phyloP scores from a whole-genome alignment of 2,329 filamentous ascomycete genomes.

The Hypoxylon sp. region DNA sequence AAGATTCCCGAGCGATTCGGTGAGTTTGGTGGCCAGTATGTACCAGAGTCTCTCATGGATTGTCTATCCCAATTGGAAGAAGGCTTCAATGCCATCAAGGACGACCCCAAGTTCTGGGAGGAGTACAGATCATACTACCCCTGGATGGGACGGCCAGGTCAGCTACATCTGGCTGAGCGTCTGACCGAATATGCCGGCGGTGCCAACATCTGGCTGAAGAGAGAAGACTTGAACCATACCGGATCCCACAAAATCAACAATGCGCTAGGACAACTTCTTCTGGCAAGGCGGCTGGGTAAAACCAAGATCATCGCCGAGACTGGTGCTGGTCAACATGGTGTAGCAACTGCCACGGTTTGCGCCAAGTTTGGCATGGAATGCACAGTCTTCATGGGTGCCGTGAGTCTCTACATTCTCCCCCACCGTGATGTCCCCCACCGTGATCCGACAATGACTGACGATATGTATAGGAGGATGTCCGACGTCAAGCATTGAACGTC shows the following conservation, averaged over 20 bases:
- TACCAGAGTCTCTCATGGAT: constrained; percentile 98
- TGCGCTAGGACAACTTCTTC: constrained; percentile 90
- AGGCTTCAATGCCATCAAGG: constrained; percentile 88
- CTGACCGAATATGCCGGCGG: constrained; percentile 91
- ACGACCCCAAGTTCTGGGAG: constrained; percentile 95
- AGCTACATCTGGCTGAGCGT: constrained; percentile 88
- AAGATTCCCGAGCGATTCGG: constrained; percentile 90
- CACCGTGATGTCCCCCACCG: background rate
- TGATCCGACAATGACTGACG: constrained; percentile 41
- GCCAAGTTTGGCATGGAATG: constrained; percentile 99
- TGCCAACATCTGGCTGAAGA: constrained; percentile 97
- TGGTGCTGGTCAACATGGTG: constrained; percentile 96
- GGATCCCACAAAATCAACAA: constrained; percentile 99
- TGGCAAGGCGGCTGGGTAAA: constrained; percentile 90
- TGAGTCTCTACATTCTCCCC: constrained; percentile 53
- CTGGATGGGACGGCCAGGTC: constrained; percentile 96
- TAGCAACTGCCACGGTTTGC: constrained; percentile 96
- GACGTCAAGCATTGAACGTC: constrained; percentile 95
- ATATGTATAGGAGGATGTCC: constrained; percentile 81
- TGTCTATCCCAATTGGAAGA: constrained; percentile 91
- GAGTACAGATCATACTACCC: constrained; percentile 96
- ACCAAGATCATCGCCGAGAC: constrained; percentile 98
- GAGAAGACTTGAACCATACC: constrained; percentile 97
- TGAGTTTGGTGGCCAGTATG: constrained; percentile 96
- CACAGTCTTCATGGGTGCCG: constrained; percentile 96